Base-by-base conservation (phyloP, 2,329 filamentous ascomycete species). In the Botrytis byssoidea region DNA sequence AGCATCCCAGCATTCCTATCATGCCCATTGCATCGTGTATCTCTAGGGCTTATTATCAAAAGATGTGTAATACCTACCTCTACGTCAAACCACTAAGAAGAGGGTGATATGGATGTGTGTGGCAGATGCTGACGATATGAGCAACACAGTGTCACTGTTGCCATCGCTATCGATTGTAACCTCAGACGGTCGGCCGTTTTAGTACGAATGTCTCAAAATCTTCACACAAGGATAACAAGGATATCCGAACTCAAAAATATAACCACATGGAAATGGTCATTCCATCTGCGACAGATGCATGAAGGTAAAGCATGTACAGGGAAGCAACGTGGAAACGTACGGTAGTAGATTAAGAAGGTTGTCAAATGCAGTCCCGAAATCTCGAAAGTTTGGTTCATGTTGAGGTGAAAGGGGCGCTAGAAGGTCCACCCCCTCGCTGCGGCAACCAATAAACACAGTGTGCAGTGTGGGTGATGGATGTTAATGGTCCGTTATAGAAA, bases 251-350 rank as follows among this genome's bases (percentile, higher is more conserved):
- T 48, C 51, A n/a, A 59, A 57, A 48, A 67, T 59, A 72, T 60
- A 44, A 59, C 51, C 63, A 67, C 70, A 72, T 72, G 70, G 60
- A 32, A 66, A 55, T 48, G 35, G 60, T 66, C 51, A 32, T 35
- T 51, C 37, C n/a, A 60, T 70, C n/a, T 42, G 25, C 32, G 25
- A 40, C 51, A 57, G 65, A 6, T 70, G 37, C 48, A 70, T 35
- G 25, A 37, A 29, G 35, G 44, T 37, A 51, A 67, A 44, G 55
- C 18, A 70, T 61, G 51, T 44, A 46, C 61, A 60, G 70, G 70
- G 63, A 60, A 72, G 65, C 46, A 72, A 72, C 70, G 70, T 72
- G 70, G 70, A 68, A 59, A 68, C 55, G 70, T 57, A 29, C 51
- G 14, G 51, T 29, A 29, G 51, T 42, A 67, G 46, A 44, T 51